These are phyloP conservation scores for Irpex sp. DNA, from an alignment of 1,284 basidiomycete species.

Conservation along the genomic window DNA sequence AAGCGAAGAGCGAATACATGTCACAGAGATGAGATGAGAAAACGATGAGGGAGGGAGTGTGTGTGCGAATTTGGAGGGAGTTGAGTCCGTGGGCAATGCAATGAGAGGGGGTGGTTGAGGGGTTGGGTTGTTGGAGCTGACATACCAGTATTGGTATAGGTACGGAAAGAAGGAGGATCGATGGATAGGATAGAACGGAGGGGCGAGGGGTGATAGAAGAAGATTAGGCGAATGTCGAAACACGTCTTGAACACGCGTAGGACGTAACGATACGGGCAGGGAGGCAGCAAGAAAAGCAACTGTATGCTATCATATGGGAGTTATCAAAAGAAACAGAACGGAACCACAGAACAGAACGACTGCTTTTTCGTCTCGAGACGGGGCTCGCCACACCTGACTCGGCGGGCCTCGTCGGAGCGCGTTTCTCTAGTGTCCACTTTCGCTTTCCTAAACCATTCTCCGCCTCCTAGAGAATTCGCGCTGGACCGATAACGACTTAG, in stretches of 20 bases:
- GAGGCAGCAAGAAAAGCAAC: no score
- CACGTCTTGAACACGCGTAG: no score
- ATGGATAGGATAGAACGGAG: background rate
- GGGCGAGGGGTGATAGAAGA: no score
- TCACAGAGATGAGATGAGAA: background rate
- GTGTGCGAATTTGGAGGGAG: background rate
- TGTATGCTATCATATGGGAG: no score
- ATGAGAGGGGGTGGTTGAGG: background rate
- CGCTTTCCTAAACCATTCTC: background rate
- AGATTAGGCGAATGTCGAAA: no score
- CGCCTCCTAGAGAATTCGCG: background rate
- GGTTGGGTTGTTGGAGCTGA: background rate
- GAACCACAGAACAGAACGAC: no score
- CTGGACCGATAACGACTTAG: background rate
- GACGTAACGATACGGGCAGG: no score
- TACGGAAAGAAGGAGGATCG: background rate
- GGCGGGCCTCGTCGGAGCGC: background rate
- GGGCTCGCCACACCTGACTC: no score
- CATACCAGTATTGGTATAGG: background rate
- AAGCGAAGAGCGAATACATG: background rate
- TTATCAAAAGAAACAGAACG: no score
- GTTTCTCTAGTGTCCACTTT: no score
- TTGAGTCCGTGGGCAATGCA: background rate
- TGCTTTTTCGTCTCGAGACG: no score
- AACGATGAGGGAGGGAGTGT: background rate